These are phyloP conservation scores for Neopestalotiopsis sp. DNA, from an alignment of 2,329 filamentous ascomycete genomes.

Conservation along the genomic window DNA sequence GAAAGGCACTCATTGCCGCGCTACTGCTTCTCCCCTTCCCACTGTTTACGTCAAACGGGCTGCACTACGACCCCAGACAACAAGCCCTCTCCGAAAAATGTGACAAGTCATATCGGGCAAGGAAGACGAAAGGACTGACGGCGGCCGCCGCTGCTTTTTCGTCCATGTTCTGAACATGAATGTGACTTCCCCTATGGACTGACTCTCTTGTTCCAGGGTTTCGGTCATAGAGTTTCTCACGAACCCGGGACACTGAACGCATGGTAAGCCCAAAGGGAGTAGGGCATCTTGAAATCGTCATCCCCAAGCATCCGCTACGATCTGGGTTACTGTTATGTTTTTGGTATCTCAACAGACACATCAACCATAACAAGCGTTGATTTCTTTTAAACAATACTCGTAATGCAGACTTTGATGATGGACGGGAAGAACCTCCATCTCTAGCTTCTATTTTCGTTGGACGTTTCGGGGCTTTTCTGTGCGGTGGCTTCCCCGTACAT, in stretches of 20 bases:
- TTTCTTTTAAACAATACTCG: no score
- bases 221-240: no score
- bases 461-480: background rate
- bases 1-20: no score
- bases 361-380: no score
- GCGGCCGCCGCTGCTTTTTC: background rate
- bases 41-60: slow-evolving; percentile 11
- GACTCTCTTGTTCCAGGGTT: background rate
- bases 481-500: background rate
- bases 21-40: background rate
- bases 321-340: background rate
- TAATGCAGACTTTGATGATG: no score
- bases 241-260: no score
- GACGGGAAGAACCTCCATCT: background rate
- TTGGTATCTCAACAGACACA: background rate
- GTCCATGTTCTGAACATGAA: no score
- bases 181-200: no score
- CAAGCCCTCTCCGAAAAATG: background rate
- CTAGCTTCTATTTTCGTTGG: no score
- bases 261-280: no score
- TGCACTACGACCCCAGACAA: slow-evolving; percentile 13
- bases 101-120: slow-evolving; percentile 16
- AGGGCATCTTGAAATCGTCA: no score
- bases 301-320: no score
- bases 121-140: background rate